A percentile compares a stretch with the other conserved stretches of the same genome.
These are phyloP conservation scores for Chaetomiaceae sp. DNA, from an alignment of 2,329 filamentous ascomycete species.

Conservation along the genomic window DNA sequence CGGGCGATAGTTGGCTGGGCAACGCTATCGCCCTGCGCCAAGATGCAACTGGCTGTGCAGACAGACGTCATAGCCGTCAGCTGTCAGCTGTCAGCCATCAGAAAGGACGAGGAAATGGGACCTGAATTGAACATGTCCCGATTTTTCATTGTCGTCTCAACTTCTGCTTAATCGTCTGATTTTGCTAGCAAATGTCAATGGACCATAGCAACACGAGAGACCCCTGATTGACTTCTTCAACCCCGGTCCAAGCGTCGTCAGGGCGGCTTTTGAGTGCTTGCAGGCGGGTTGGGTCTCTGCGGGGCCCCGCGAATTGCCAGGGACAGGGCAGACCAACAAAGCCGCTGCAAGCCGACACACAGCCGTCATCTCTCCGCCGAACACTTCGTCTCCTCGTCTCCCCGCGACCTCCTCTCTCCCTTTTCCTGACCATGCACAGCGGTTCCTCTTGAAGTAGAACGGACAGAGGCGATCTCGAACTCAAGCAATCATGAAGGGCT, in stretches of 20 bases:
- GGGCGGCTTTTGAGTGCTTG: neutral
- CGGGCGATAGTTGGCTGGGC: conserved; percentile 24
- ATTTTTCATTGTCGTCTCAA: neutral
- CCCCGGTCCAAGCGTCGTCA: neutral
- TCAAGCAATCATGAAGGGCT: conserved; percentile 17
- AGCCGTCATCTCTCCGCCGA: conserved; percentile 13
- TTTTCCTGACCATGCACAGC: conserved; percentile 9
- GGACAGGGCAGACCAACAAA: conserved; percentile 15
- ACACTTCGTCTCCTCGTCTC: neutral
- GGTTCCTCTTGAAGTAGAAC: neutral
- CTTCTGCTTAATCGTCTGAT: neutral
- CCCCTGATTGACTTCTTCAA: neutral
- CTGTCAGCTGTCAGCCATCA: neutral
- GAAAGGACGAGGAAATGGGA: neutral
- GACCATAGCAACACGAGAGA: no score
- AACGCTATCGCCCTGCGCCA: conserved; percentile 18
- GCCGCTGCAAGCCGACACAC: conserved; percentile 26
- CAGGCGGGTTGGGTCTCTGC: neutral
- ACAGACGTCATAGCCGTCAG: conserved; percentile 7
- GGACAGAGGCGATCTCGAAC: neutral
- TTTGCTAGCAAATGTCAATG: neutral
- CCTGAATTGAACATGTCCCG: no score
- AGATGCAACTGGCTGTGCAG: no score
- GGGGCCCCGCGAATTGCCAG: conserved; percentile 15
- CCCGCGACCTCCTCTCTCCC: neutral